A percentile compares a stretch with the other conserved stretches of the same genome.
Evolutionary conservation across 495 filamentous ascomycete species (phyloP).

Genomic region (Talaromyces adpressus): DNA sequence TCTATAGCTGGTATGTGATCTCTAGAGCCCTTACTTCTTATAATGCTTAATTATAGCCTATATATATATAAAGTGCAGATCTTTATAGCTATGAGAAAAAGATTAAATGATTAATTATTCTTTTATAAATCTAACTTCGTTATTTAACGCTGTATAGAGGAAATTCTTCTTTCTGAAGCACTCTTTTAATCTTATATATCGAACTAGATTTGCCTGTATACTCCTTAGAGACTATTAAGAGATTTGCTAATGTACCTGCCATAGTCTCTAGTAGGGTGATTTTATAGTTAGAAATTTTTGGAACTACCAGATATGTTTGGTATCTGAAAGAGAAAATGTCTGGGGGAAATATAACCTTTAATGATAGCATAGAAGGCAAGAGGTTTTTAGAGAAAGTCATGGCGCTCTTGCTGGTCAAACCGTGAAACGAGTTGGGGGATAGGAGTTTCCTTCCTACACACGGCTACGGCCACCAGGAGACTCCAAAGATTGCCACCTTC

Average conservation of each 20-base stretch:
- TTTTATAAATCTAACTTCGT: no score
- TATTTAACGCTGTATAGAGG: no score
- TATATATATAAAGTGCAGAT: no score
- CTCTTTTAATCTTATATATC: slow-evolving; percentile 26
- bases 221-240: slow-evolving; percentile 1
- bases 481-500: no score
- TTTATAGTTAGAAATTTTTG: background rate
- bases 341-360: background rate
- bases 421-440: no score
- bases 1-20: no score
- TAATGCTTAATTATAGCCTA: no score
- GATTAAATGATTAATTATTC: no score
- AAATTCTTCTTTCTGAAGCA: slow-evolving; percentile 19
- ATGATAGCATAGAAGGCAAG: background rate
- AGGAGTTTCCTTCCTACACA: no score
- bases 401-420: background rate
- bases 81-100: no score
- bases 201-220: slow-evolving; percentile 20
- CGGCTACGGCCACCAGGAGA: no score
- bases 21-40: no score
- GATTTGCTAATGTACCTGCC: background rate
- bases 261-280: background rate
- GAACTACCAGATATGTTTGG: background rate
- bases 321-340: background rate
- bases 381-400: background rate